A percentile compares a stretch with the other conserved stretches of the same genome.
phyloP scores from a whole-genome alignment of 2,329 filamentous ascomycete genomes.

The Colletotrichum sp. region DNA sequence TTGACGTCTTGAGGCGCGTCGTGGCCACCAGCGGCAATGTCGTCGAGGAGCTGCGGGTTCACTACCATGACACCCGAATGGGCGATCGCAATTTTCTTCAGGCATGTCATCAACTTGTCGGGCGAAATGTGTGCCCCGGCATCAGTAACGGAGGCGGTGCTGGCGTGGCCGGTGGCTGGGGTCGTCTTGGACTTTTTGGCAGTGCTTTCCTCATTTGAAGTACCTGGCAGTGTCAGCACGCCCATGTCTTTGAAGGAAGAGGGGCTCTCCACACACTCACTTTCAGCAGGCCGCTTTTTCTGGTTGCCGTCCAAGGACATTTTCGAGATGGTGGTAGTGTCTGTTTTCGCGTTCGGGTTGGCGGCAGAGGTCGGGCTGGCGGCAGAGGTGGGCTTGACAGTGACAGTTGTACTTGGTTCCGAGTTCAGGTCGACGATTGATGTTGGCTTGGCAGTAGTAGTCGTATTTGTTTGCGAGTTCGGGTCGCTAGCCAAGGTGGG shows the following conservation, averaged over 20 bases:
- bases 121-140: background rate
- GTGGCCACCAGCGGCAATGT: background rate
- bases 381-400: background rate
- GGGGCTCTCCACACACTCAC: background rate
- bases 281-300: background rate
- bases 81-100: background rate
- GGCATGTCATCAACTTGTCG: background rate
- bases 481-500: background rate
- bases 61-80: background rate
- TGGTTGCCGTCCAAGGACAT: background rate
- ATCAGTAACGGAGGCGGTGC: background rate
- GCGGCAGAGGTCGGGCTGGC: background rate
- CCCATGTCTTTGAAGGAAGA: background rate
- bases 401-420: background rate
- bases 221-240: background rate
- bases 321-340: background rate
- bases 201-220: background rate
- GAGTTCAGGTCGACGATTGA: background rate
- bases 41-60: background rate
- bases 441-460: background rate
- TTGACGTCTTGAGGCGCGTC: background rate
- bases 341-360: background rate
- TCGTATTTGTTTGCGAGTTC: background rate
- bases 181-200: background rate
- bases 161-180: background rate